Conservation (phyloP, 1,284 basidiomycete species). For the Cutaneotrichosporon dermatis region DNA sequence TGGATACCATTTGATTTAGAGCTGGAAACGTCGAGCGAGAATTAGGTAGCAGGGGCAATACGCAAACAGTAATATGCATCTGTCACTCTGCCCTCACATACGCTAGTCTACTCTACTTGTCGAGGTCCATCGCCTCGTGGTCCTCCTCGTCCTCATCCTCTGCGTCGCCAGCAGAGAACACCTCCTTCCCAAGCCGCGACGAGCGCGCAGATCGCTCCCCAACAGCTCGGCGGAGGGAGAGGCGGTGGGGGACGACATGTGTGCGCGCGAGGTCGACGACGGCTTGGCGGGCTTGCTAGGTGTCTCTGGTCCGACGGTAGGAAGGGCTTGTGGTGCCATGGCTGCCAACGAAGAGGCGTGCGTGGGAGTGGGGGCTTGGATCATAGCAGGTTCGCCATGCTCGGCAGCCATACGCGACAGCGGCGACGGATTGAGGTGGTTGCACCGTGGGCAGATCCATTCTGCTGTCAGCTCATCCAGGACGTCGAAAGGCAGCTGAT, state of each 20-base stretch:
- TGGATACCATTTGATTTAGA: no score
- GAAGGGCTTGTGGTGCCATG: no score
- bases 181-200: constrained; percentile 37
- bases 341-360: no score
- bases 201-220: constrained; percentile 28
- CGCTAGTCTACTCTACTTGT: constrained; percentile 17
- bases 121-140: constrained; percentile 35
- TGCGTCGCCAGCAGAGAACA: constrained; percentile 31
- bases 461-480: constrained; percentile 26
- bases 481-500: background rate
- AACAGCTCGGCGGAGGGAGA: constrained; percentile 24
- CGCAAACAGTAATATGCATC: no score
- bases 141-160: constrained; percentile 21
- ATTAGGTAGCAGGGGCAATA: no score
- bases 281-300: constrained; percentile 13
- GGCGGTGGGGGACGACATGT: constrained; percentile 9
- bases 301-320: constrained; percentile 7
- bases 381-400: no score
- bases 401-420: constrained; percentile 22
- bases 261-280: background rate
- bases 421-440: constrained; percentile 44
- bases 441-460: constrained; percentile 48
- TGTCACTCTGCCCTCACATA: no score
- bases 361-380: no score
- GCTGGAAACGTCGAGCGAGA: no score